Conservation (phyloP, 306 rosid genomes). For the Casuarina glauca region DNA sequence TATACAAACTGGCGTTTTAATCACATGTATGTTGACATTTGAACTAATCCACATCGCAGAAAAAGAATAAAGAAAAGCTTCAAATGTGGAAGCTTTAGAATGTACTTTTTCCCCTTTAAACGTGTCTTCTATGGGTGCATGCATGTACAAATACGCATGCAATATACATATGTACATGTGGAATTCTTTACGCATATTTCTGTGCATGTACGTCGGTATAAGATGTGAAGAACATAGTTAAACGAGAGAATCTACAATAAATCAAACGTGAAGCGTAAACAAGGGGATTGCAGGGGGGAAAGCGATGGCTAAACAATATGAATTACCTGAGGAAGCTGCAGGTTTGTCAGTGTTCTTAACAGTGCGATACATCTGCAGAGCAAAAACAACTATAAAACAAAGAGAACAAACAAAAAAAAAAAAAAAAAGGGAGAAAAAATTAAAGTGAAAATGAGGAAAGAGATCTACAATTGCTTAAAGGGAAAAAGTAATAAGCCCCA, state of each 20-base stretch:
- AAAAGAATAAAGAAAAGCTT: not conserved
- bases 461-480: not conserved
- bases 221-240: constrained; percentile 41
- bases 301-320: constrained; percentile 1
- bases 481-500: constrained; percentile 17
- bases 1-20: not conserved
- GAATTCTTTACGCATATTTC: not conserved
- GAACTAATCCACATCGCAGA: not conserved
- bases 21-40: not conserved
- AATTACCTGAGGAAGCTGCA: constrained; percentile 80
- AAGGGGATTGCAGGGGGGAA: constrained; percentile 22
- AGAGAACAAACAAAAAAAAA: not conserved
- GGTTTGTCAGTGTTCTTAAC: constrained; percentile 94
- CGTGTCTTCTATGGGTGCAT: not conserved
- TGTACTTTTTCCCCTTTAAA: not conserved
- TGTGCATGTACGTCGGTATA: constrained; percentile 16
- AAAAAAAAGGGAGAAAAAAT: not conserved
- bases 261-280: constrained; percentile 32
- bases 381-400: constrained; percentile 22
- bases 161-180: not conserved
- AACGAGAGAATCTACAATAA: constrained; percentile 44
- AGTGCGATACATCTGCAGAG: constrained; percentile 87
- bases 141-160: not conserved
- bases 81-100: not conserved
- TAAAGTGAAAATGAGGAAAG: not conserved